Conservation (phyloP, 129 eudicot species). For the Glebionis coronaria region DNA sequence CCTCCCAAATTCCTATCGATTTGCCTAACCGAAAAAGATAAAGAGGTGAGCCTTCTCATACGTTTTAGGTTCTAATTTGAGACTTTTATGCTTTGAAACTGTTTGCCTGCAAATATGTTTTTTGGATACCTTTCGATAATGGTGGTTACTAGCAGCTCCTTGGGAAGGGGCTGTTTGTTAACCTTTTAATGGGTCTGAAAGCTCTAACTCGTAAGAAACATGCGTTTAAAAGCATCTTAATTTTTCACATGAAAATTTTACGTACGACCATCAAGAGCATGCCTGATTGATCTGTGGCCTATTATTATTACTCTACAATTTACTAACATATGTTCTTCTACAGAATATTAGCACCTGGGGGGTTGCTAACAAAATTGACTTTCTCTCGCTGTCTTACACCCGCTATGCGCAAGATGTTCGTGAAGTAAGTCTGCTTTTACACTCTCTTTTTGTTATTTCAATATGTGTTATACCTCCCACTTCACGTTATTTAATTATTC, state of each 20-base stretch:
- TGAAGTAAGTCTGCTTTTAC: constrained; percentile 51
- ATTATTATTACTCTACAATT: too few relatives aligned
- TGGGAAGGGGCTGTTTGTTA: too few relatives aligned
- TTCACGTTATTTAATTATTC: constrained; percentile 3
- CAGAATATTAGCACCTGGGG: constrained; percentile 97
- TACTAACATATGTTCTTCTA: not conserved
- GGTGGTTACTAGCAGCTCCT: too few relatives aligned
- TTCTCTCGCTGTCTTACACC: too few relatives aligned
- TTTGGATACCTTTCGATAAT: too few relatives aligned
- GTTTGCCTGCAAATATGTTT: not conserved
- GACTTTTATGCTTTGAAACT: not conserved
- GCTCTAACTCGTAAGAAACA: not conserved
- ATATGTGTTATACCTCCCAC: constrained; percentile 1
- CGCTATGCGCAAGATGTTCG: constrained; percentile 95
- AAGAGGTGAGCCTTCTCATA: too few relatives aligned
- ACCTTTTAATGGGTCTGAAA: not conserved
- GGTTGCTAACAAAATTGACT: too few relatives aligned
- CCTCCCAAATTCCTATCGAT: constrained; percentile 76
- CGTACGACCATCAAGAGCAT: too few relatives aligned
- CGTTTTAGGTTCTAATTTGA: not conserved
- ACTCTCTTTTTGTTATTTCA: constrained; percentile 1
- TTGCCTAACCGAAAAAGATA: constrained; percentile 82
- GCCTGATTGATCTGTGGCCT: too few relatives aligned
- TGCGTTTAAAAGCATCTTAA: too few relatives aligned
- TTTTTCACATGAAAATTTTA: too few relatives aligned